Evolutionary conservation across 148 eudicot genomes (phyloP), one percentile per base, ranked within the genome.

Genomic region (Silene uniflora): DNA sequence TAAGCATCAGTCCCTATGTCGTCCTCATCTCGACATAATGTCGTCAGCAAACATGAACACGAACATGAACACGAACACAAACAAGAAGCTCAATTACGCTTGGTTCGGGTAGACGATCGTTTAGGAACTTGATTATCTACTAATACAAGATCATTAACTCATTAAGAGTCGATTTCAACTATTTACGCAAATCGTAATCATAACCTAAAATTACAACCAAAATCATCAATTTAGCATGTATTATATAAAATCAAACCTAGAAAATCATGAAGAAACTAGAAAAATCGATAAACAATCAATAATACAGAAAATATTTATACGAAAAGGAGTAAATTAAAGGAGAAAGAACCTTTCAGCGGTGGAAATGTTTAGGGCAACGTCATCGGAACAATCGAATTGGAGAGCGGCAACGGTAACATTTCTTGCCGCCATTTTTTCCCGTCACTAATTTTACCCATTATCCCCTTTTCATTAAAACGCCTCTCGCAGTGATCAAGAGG

Each of bases 311-410:
- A n/a, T n/a, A n/a, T n/a, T n/a, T n/a, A n/a, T n/a, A n/a, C n/a
- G n/a, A n/a, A n/a, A n/a, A n/a, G n/a, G 22, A 52, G 24, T 52
- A 32, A 54, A 62, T n/a, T 7, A 39, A 39, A 24, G 27, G 27
- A 61, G 21, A 18, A 1, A 22, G 18, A 23, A 90, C 98, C 97
- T 89, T 85, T 90, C n/a, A n/a, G n/a, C n/a, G n/a, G n/a, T n/a
- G n/a, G n/a, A n/a, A n/a, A n/a, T n/a, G n/a, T n/a, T n/a, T n/a
- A n/a, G n/a, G n/a, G n/a, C n/a, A n/a, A n/a, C n/a, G n/a, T n/a
- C n/a, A n/a, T n/a, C n/a, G 70, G 93, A 76, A 85, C 97, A 95
- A 80, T 91, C 88, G 73, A 95, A 92, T 67, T 95, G 97, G 47
- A 95, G 91, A 75, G 97, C 93, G 19, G 96, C 83, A 8, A 84